Evolutionary conservation across 2,329 filamentous ascomycete species (phyloP).

Genomic region (Arachnopeziza araneosa): DNA sequence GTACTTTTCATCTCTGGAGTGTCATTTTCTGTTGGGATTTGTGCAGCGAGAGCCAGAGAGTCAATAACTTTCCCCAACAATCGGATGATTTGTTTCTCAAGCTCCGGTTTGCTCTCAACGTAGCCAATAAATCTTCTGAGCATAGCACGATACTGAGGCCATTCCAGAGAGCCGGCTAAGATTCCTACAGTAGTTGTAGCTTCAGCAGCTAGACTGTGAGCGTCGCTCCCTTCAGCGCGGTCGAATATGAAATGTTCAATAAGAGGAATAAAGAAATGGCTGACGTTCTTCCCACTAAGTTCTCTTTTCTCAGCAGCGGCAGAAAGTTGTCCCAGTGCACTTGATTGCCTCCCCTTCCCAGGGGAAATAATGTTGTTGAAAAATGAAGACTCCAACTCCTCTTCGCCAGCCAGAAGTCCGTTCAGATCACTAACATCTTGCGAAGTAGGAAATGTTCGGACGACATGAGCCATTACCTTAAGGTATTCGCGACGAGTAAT

Average conservation of each 20-base stretch:
- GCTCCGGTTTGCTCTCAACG: constrained; percentile 71
- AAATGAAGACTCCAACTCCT: constrained; percentile 60
- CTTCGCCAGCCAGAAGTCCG: constrained; percentile 61
- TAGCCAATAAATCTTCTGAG: constrained; percentile 81
- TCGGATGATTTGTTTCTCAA: constrained; percentile 80
- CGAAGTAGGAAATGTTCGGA: constrained; percentile 67
- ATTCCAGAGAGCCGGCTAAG: constrained; percentile 72
- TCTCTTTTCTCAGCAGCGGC: constrained; percentile 57
- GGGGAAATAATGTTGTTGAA: constrained; percentile 92
- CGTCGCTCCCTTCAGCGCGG: constrained; percentile 65
- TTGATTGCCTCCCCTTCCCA: constrained; percentile 77
- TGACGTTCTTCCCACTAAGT: constrained; percentile 71
- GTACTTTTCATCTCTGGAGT: constrained; percentile 33
- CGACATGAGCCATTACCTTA: constrained; percentile 70
- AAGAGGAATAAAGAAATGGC: constrained; percentile 82
- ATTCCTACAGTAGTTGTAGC: constrained; percentile 74
- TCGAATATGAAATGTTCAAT: constrained; percentile 93
- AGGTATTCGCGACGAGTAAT: constrained; percentile 79
- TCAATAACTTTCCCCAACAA: constrained; percentile 79
- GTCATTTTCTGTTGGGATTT: constrained; percentile 26
- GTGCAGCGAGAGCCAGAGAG: constrained; percentile 55
- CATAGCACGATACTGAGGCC: constrained; percentile 83
- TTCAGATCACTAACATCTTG: constrained; percentile 67
- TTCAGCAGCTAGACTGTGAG: constrained; percentile 81
- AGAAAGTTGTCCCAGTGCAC: constrained; percentile 74